These are phyloP conservation scores for Sporothrix pallida DNA, from an alignment of 2,329 filamentous ascomycete species.

Conservation along the genomic window DNA sequence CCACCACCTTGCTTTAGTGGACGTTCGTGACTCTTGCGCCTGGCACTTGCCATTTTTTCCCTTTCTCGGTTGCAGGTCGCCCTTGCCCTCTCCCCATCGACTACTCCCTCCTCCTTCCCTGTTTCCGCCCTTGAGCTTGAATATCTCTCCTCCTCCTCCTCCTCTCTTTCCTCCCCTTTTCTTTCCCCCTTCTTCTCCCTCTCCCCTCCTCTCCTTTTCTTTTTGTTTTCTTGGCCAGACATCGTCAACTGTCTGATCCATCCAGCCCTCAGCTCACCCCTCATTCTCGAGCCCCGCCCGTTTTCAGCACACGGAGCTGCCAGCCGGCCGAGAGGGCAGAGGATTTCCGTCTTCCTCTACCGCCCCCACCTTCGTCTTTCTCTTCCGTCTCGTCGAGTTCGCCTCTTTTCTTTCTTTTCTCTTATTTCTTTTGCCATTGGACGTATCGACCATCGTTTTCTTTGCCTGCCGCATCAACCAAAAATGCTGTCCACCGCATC, in stretches of 20 bases:
- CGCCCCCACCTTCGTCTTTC: neutral
- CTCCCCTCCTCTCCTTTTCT: neutral
- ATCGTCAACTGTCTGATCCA: slow-evolving; percentile 21
- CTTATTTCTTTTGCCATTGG: neutral
- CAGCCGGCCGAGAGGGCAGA: slow-evolving; percentile 33
- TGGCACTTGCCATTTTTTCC: slow-evolving; percentile 18
- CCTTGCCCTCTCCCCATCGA: slow-evolving; percentile 22
- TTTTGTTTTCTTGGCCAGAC: slow-evolving; percentile 15
- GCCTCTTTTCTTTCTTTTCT: neutral
- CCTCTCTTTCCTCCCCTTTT: slow-evolving; percentile 12
- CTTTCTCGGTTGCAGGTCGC: slow-evolving; percentile 12
- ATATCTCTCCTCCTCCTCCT: slow-evolving; percentile 9
- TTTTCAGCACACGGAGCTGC: slow-evolving; percentile 28
- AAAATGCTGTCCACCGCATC: slow-evolving; percentile 53
- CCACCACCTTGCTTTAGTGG: neutral
- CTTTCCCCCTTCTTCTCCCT: neutral
- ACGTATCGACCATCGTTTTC: neutral
- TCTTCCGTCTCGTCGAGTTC: neutral
- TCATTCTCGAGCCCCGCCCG: slow-evolving; percentile 26
- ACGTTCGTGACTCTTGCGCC: slow-evolving; percentile 12
- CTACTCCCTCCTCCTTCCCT: slow-evolving; percentile 24
- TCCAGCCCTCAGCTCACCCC: neutral
- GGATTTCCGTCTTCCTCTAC: slow-evolving; percentile 30
- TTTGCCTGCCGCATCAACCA: neutral
- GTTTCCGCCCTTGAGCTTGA: slow-evolving; percentile 15